These are phyloP conservation scores for Tuber borchii DNA, from an alignment of 495 filamentous ascomycete genomes.

Conservation along the genomic window DNA sequence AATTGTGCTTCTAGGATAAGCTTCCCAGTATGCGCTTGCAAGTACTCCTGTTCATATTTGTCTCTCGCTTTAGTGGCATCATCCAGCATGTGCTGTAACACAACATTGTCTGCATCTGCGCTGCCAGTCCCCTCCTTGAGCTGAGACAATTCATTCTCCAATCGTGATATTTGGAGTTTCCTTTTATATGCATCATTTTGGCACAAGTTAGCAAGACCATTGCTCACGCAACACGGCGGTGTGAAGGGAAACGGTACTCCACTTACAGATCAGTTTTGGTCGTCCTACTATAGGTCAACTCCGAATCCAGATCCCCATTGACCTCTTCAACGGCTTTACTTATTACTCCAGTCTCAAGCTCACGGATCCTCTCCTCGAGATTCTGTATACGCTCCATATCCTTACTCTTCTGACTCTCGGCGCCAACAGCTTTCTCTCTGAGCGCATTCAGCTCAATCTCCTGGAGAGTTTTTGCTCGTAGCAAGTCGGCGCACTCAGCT, in stretches of 20 bases:
- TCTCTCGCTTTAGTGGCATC: constrained; percentile 37
- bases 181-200: constrained; percentile 8
- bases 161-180: constrained; percentile 38
- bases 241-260: not conserved
- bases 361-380: constrained; percentile 50
- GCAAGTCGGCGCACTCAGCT: constrained; percentile 32
- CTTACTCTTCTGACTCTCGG: constrained; percentile 40
- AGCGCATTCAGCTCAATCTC: constrained; percentile 37
- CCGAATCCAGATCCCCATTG: constrained; percentile 40
- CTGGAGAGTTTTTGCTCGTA: constrained; percentile 31
- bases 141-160: constrained; percentile 37
- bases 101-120: constrained; percentile 34
- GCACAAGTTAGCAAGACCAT: constrained; percentile 11
- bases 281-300: constrained; percentile 35
- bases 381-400: constrained; percentile 43
- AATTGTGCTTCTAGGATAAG: constrained; percentile 43
- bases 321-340: constrained; percentile 26
- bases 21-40: constrained; percentile 40
- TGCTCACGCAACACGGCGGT: not conserved
- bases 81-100: constrained; percentile 39
- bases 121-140: constrained; percentile 35
- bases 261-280: constrained; percentile 39
- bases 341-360: constrained; percentile 52
- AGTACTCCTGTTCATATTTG: constrained; percentile 41
- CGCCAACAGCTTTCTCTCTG: constrained; percentile 37